phyloP scores from a whole-genome alignment of 352 stramenopile genomes.

The Globisporangium emineosum region DNA sequence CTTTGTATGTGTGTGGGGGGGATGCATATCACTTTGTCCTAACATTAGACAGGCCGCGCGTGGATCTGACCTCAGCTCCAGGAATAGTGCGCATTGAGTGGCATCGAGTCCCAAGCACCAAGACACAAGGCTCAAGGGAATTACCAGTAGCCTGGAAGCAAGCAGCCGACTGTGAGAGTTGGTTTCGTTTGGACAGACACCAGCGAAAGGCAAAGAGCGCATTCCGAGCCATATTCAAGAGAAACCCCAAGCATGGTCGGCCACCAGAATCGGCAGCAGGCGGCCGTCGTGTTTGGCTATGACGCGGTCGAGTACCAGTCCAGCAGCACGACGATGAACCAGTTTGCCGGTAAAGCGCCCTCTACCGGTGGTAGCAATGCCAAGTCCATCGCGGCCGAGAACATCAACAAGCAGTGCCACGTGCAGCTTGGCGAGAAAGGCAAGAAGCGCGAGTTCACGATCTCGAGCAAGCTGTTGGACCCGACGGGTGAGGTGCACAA shows the following conservation, averaged over 20 bases:
- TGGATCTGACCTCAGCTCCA: too few species aligned
- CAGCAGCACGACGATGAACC: slow-evolving; percentile 45
- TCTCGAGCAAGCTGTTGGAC: slow-evolving; percentile 48
- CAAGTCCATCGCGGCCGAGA: slow-evolving; percentile 18
- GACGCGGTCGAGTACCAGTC: slow-evolving; percentile 54
- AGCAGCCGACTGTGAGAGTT: background rate
- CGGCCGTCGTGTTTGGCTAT: slow-evolving; percentile 62
- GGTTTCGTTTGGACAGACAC: background rate
- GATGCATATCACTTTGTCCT: background rate
- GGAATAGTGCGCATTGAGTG: background rate
- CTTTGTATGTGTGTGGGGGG: background rate
- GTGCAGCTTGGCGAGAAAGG: slow-evolving; percentile 64
- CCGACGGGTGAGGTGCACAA: slow-evolving; percentile 64
- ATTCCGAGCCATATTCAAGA: slow-evolving; percentile 10
- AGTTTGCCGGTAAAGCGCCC: slow-evolving; percentile 23
- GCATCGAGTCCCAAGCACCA: slow-evolving; percentile 22
- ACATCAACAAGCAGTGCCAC: slow-evolving; percentile 63
- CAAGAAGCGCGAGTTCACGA: slow-evolving; percentile 55
- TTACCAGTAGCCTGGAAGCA: background rate
- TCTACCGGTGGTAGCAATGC: slow-evolving; percentile 2
- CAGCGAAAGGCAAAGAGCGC: slow-evolving; percentile 3
- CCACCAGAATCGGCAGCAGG: slow-evolving; percentile 36
- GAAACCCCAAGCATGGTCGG: slow-evolving; percentile 20
- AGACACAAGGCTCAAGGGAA: background rate
- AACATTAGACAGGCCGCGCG: slow-evolving; percentile 17